phyloP scores from a whole-genome alignment of 225 moss, liverwort and hornwort genomes.

The Lunularia cruciata region DNA sequence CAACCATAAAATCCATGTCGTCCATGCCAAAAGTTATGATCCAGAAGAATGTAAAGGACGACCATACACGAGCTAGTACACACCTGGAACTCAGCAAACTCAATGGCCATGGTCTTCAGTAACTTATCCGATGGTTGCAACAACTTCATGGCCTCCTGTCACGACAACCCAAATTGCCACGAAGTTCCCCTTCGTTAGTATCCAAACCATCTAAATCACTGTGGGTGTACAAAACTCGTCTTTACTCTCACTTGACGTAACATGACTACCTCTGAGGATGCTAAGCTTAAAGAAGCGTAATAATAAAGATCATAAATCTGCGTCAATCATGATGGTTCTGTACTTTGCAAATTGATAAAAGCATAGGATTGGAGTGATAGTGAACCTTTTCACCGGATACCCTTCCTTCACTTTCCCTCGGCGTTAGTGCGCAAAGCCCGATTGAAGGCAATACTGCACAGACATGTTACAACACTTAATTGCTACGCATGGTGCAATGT shows the following conservation, averaged over 20 bases:
- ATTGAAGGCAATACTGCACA: constrained; percentile 83
- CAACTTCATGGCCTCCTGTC: constrained; percentile 88
- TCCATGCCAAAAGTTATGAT: too few relatives aligned
- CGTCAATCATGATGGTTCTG: too few relatives aligned
- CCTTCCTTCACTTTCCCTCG: constrained; percentile 85
- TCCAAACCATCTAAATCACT: neutral
- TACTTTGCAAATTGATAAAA: too few relatives aligned
- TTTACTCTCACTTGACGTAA: too few relatives aligned
- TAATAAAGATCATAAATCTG: too few relatives aligned
- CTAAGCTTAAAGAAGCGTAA: too few relatives aligned
- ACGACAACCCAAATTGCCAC: neutral
- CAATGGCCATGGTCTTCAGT: constrained; percentile 82
- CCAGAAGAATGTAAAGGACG: too few relatives aligned
- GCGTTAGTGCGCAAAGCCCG: constrained; percentile 76
- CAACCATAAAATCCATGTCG: too few relatives aligned
- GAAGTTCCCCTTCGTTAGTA: neutral
- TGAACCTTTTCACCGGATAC: constrained; percentile 78
- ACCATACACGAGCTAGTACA: neutral
- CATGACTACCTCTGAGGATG: too few relatives aligned
- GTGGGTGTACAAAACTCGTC: too few relatives aligned
- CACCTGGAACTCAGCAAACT: constrained; percentile 98
- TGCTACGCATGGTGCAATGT: too few relatives aligned
- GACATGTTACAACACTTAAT: too few relatives aligned
- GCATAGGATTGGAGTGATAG: neutral
- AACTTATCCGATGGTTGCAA: constrained; percentile 78